These are phyloP conservation scores for Paralagenidium karlingii DNA, from an alignment of 352 stramenopile species.

Conservation along the genomic window DNA sequence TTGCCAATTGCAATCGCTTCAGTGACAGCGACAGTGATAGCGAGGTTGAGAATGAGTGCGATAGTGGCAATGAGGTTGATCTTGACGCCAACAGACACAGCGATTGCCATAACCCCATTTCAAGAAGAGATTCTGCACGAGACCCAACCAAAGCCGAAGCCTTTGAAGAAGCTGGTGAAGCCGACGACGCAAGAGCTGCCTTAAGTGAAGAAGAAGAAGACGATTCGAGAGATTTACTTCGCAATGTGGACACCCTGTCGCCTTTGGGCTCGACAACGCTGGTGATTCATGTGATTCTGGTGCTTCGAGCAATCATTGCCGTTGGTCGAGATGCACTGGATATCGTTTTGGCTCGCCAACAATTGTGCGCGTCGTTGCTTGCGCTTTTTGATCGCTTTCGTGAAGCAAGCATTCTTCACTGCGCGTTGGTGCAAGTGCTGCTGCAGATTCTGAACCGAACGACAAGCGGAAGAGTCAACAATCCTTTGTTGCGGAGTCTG, in stretches of 20 bases:
- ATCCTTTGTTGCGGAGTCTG: constrained; percentile 55
- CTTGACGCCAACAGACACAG: no score
- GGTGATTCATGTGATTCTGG: constrained; percentile 48
- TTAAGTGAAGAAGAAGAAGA: no score
- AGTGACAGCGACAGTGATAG: constrained; percentile 61
- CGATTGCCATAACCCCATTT: no score
- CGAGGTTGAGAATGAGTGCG: no score
- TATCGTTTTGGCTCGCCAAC: constrained; percentile 27
- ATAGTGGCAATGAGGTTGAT: constrained; percentile 21
- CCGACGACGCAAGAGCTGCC: no score
- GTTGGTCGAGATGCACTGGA: constrained; percentile 56
- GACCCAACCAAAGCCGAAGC: no score
- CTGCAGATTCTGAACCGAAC: constrained; percentile 52
- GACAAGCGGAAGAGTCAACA: constrained; percentile 50
- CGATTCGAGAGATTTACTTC: no score
- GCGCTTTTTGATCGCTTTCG: constrained; percentile 63
- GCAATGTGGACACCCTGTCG: no score
- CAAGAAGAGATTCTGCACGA: no score
- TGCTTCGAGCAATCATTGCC: constrained; percentile 41
- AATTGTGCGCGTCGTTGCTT: constrained; percentile 43
- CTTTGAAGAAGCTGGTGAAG: no score
- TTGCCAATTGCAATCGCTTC: constrained; percentile 59
- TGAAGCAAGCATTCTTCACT: constrained; percentile 61
- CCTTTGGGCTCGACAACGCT: constrained; percentile 45
- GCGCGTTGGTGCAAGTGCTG: constrained; percentile 50